Evolutionary conservation across 139 green algal species (phyloP), one percentile per base, ranked within the genome.

Genomic region (Chlamydomonas eustigma): DNA sequence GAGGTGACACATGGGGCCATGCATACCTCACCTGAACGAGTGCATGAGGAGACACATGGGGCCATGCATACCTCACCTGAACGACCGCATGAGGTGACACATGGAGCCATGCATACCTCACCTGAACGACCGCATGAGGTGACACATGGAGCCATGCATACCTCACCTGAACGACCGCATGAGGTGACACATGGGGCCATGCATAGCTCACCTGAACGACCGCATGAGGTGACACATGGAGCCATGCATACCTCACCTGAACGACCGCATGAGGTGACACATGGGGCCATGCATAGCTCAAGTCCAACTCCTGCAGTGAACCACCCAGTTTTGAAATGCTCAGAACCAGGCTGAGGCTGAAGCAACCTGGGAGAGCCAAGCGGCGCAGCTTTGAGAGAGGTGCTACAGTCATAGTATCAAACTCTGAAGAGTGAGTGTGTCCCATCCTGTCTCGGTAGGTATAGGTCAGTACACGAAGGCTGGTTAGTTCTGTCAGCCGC

Each of bases 241-340:
- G n/a, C n/a, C n/a, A n/a, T n/a, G n/a, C n/a, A n/a, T n/a, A n/a
- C 28, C 33, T 4, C 65, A 72, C 33, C 65, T 72, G 65, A 6
- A 72, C 28, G 33, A 72, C 65, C 31, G 32, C 22, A 6, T 39
- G 33, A 4, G 65, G 18, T 18, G 65, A 50, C 3, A 72, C 65
- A 8, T 8, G n/a, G 4, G 12, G 22, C 52, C 52, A 68, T 4
- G 52, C 52, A 22, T 31, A 31, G 22, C 52, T 68, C 12, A 68
- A 4, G 22, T 68, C 52, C 52, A 68, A 28, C 52, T 35, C 52
- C 52, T 31, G 6, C 52, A 68, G 52, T 4, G 52, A 31, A 18
- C 12, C 44, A 12, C 44, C 44, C 52, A 68, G 8, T 22, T 28
- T 8, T 4, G 4, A 33, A 34, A 24, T 12, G 65, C 65, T 72